Evolutionary conservation across 345 rosid genomes (phyloP).

Genomic region (Melastoma malabathricum): DNA sequence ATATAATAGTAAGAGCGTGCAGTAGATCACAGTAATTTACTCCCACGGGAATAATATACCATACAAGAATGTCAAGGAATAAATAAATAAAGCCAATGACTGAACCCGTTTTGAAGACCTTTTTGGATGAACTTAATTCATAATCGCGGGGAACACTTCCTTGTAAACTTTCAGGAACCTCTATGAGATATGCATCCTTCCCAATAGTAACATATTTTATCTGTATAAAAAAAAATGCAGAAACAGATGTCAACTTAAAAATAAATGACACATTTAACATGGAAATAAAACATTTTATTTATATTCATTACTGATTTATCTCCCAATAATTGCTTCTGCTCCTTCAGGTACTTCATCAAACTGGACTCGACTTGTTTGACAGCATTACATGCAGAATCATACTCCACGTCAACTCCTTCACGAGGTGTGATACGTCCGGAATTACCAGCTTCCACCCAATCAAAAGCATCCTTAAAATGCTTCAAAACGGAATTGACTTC

Average conservation of each 20-base stretch:
- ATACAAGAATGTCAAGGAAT: neutral
- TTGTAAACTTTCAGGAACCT: slow-evolving; percentile 71
- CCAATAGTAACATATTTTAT: slow-evolving; percentile 83
- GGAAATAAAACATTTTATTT: neutral
- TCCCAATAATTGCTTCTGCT: slow-evolving; percentile 72
- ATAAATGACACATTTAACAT: too few relatives aligned
- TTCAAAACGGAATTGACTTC: slow-evolving; percentile 37
- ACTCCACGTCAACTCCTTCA: slow-evolving; percentile 71
- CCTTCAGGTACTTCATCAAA: slow-evolving; percentile 70
- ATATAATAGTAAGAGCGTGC: slow-evolving; percentile 1
- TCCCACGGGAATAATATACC: neutral
- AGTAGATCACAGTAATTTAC: neutral
- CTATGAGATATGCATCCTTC: slow-evolving; percentile 73
- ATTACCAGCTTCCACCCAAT: slow-evolving; percentile 82
- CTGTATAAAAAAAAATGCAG: slow-evolving; percentile 28
- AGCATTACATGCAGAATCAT: slow-evolving; percentile 56
- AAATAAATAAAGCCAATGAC: slow-evolving; percentile 4
- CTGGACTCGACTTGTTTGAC: slow-evolving; percentile 45
- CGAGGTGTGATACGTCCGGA: slow-evolving; percentile 85
- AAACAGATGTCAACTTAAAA: slow-evolving; percentile 4
- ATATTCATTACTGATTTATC: slow-evolving; percentile 52
- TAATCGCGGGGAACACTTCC: slow-evolving; percentile 69
- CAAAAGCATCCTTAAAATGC: slow-evolving; percentile 82
- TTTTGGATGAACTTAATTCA: slow-evolving; percentile 89
- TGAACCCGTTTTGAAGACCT: slow-evolving; percentile 27